phyloP scores from a whole-genome alignment of 2,329 filamentous ascomycete genomes.

The Metarhizium anisopliae region DNA sequence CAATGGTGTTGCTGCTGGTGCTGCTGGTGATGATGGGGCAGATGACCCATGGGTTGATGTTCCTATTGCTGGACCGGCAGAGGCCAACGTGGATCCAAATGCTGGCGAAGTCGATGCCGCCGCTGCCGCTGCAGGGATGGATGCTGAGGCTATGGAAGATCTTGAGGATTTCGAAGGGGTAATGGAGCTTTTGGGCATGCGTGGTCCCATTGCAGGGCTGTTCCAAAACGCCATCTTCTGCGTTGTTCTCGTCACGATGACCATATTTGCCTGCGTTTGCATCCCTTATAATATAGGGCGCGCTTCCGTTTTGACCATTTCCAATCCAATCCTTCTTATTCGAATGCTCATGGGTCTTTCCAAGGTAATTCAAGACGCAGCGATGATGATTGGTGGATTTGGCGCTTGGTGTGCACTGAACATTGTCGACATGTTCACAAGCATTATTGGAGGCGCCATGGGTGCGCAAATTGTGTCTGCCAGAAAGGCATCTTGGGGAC shows the following conservation, averaged over 20 bases:
- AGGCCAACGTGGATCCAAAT: constrained; percentile 29
- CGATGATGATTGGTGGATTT: constrained; percentile 55
- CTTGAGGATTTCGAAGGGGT: constrained; percentile 94
- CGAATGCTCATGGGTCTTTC: constrained; percentile 62
- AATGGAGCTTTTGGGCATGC: constrained; percentile 92
- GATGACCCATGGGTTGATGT: constrained; percentile 13
- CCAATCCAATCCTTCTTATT: constrained; percentile 70
- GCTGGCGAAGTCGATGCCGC: constrained; percentile 31
- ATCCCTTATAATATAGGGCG: constrained; percentile 89
- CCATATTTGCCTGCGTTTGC: constrained; percentile 78
- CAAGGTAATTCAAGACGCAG: constrained; percentile 71
- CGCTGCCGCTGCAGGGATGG: constrained; percentile 54
- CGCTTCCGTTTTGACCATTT: constrained; percentile 67
- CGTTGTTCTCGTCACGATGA: constrained; percentile 78
- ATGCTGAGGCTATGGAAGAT: constrained; percentile 70
- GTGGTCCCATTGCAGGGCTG: constrained; percentile 79
- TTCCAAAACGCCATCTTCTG: constrained; percentile 96
- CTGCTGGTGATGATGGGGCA: constrained; percentile 50
- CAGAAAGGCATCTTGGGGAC: constrained; percentile 31
- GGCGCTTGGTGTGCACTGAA: constrained; percentile 34
- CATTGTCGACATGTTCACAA: constrained; percentile 27
- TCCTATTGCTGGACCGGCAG: constrained; percentile 22
- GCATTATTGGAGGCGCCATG: constrained; percentile 23
- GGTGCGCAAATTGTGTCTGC: constrained; percentile 20
- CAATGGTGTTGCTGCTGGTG: constrained; percentile 25